Base-by-base conservation (phyloP, 192 early-diverging fungal species). In the Chytriomyces confervae region DNA sequence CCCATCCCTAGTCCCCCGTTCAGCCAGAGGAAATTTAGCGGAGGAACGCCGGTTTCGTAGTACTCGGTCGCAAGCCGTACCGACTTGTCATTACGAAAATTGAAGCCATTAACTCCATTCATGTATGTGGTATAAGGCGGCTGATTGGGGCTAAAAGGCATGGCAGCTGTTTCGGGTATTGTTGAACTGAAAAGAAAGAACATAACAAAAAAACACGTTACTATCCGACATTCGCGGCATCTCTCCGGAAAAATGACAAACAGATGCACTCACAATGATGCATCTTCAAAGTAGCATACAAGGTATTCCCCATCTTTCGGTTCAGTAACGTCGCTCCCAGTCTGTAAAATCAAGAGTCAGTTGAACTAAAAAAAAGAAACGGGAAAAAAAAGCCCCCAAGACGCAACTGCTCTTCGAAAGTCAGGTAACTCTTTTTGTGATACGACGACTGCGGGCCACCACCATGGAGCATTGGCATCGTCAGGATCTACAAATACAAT, bases 391-490 rank as follows among this genome's bases (percentile, higher is more conserved):
- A 29, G 5, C 1, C 62, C 16, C 20, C 3, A 36, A 24, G 13
- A 63, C 74, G 7, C 45, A 57, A 89, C 84, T 51, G 69, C 77
- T 77, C 80, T 69, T 16, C 82, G 81, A 63, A 89, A 89, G 18
- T 84, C 77, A 43, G 77, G 79, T 46, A 87, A 81, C 76, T 89
- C 88, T 27, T 85, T 77, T 23, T 66, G 62, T 13, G 84, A 82
- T n/a, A 89, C 88, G 16, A 89, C 86, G 86, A 91, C 87, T 62
- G 87, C 90, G 6, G 90, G 88, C 90, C 90, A 91, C 90, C 90
- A 91, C 77, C 86, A 89, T 43, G 85, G 86, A 0, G 83, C 84
- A 27, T 77, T 77, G 0, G 80, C 27, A 76, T 91, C 90, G 29
- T 89, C 87, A 8, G 90, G 90, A 83, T 91, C 88, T 27, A 91